Evolutionary conservation across 169 alveolate species (phyloP), one percentile per base, ranked within the genome.

Genomic region (Besnoitia besnoiti): DNA sequence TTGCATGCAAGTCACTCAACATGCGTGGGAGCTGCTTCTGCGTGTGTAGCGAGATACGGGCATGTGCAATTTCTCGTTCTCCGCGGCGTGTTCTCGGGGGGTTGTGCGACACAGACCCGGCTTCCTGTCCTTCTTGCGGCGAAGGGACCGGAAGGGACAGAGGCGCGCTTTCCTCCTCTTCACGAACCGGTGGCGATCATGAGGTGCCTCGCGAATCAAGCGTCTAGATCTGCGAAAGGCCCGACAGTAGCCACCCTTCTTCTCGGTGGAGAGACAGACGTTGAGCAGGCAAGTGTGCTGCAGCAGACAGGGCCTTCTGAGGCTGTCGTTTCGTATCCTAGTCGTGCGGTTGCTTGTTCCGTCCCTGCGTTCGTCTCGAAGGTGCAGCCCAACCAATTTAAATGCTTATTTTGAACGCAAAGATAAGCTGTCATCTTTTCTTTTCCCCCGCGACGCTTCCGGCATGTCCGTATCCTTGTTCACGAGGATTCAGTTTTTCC

Each of bases 251-350:
- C 42, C 19, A 24, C 87, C 10, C 59, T 46, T 37, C 59, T 77
- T 21, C 87, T 77, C 14, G 87, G 87, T 24, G 87, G 87, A 7
- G 61, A 39, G 16, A 40, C 61, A 21, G 87, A 21, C 61, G 50
- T 77, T 27, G 61, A 77, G 21, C 87, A 77, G 87, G 87, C 19
- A 46, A 77, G 59, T n/a, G 16, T 55, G 0, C 30, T 8, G 73
- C 40, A 75, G 73, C 87, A 87, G 77, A 37, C 75, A 46, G 16
- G 76, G 62, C 30, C 14, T 49, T 44, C 92, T 67, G 76, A 67
- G 92, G 92, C 85, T 89, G 42, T 62, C 87, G 1, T 73, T 89
- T 50, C 73, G 85, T 76, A 39, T n/a, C n/a, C n/a, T n/a, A n/a
- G n/a, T n/a, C n/a, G n/a, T n/a, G n/a, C n/a, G n/a, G n/a, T n/a